Base-by-base conservation (phyloP, 2,329 filamentous ascomycete species). In the Colletotrichum theobromicola region DNA sequence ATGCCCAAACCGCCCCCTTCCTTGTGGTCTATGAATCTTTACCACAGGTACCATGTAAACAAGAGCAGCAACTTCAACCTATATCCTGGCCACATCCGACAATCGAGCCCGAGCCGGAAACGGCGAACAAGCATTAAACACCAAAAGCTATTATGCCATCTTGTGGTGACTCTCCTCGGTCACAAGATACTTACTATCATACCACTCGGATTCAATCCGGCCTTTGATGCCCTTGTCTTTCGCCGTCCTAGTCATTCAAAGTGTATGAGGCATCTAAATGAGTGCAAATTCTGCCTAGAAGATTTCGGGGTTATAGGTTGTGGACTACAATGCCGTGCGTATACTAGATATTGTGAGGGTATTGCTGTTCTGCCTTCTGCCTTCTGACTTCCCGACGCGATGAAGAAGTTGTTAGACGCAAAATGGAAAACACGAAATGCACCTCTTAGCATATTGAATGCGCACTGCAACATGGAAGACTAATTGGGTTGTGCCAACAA, bases 271-370 rank as follows among this genome's bases (percentile, higher is more conserved):
- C 42, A 9, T 13, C 3, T 0, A 46, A 13, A 0, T 21, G 7
- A 46, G 0, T 7, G 0, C 10, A n/a, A 21, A 46, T 46, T 21
- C 10, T 46, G 10, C 7, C 1, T n/a, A 6, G 1, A 13, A 2
- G 5, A 46, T 0, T 13, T 46, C 4, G 2, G 1, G n/a, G 0
- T 5, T 2, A 13, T 0, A 46, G n/a, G 18, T 46, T 21, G 0
- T 4, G 5, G 10, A 10, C 5, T n/a, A 46, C 0, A 1, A 46
- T 7, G 2, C 21, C 42, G 10, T 7, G n/a, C 3, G 37, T 42
- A 10, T n/a, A 0, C n/a, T 10, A 46, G 42, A 46, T 46, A 2
- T n/a, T 2, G 0, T 1, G 2, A 7, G 10, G n/a, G 12, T 21
- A 10, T 46, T 7, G 1, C n/a, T n/a, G n/a, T n/a, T n/a, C n/a